Percentiles rank a stretch among this genome's conserved stretches.
Evolutionary conservation across 495 filamentous ascomycete species (phyloP).

Genomic region (Parathielavia hyrcaniae): DNA sequence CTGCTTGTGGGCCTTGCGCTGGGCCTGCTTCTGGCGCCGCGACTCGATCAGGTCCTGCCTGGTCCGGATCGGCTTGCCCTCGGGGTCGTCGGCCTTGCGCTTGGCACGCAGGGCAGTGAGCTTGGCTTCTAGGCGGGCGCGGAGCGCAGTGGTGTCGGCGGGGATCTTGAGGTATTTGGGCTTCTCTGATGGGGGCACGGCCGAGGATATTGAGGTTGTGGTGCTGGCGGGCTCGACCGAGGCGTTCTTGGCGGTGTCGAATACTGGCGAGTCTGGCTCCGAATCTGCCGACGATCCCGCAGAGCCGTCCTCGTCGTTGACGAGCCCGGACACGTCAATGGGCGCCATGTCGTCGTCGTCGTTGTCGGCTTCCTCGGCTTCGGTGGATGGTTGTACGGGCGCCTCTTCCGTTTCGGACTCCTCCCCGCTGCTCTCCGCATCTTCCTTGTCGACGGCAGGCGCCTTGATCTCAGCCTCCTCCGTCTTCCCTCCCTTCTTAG

Average conservation of each 20-base stretch:
- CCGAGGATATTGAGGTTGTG: conserved; percentile 67
- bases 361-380: conserved; percentile 22
- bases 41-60: conserved; percentile 86
- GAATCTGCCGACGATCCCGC: conserved; percentile 45
- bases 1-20: conserved; percentile 82
- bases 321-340: conserved; percentile 45
- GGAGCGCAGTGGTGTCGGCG: conserved; percentile 60
- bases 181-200: conserved; percentile 53
- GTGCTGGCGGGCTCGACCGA: conserved; percentile 48
- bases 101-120: conserved; percentile 75
- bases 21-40: conserved; percentile 75
- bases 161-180: conserved; percentile 50
- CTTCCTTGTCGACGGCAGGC: not conserved
- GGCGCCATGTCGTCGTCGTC: conserved; percentile 27
- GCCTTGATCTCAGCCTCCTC: conserved; percentile 25
- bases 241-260: conserved; percentile 50
- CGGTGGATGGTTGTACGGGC: conserved; percentile 19
- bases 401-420: conserved; percentile 7
- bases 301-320: conserved; percentile 43
- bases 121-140: conserved; percentile 67
- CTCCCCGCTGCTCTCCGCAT: conserved; percentile 3
- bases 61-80: conserved; percentile 72
- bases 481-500: conserved; percentile 21
- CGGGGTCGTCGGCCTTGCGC: conserved; percentile 72
- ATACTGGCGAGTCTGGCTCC: conserved; percentile 54